Percentiles rank a stretch among this genome's conserved stretches.
These are phyloP conservation scores for Rehmannia glutinosa DNA, from an alignment of 257 asterid genomes.

Conservation along the genomic window DNA sequence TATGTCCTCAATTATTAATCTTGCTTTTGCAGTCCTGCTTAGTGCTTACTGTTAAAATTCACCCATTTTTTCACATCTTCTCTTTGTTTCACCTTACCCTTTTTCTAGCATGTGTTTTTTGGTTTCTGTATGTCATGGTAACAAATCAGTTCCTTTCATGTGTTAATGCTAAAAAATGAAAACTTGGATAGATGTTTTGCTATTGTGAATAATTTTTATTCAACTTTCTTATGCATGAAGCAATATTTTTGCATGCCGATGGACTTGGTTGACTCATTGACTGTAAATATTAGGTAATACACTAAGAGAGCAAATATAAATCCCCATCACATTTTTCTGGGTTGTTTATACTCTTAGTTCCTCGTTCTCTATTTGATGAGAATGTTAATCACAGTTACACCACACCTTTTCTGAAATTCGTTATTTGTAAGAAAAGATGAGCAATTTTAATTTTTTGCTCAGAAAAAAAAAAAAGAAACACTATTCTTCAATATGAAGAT, in stretches of 20 bases:
- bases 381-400: too few relatives aligned
- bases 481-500: not conserved
- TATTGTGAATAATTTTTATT: not conserved
- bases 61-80: not conserved
- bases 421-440: too few relatives aligned
- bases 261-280: not conserved
- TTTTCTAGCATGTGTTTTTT: too few relatives aligned
- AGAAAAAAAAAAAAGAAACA: too few relatives aligned
- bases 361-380: too few relatives aligned
- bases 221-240: not conserved
- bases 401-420: too few relatives aligned
- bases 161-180: not conserved
- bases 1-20: not conserved
- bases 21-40: not conserved
- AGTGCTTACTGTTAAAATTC: not conserved
- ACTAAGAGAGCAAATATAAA: not conserved
- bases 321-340: not conserved
- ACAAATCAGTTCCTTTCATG: too few relatives aligned
- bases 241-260: not conserved
- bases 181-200: not conserved
- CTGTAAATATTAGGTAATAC: not conserved
- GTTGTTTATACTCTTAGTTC: not conserved
- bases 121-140: too few relatives aligned
- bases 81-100: not conserved
- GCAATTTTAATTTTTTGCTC: too few relatives aligned